These are phyloP conservation scores for Yamadazyma scolyti DNA, from an alignment of 805 yeast species.

Conservation along the genomic window DNA sequence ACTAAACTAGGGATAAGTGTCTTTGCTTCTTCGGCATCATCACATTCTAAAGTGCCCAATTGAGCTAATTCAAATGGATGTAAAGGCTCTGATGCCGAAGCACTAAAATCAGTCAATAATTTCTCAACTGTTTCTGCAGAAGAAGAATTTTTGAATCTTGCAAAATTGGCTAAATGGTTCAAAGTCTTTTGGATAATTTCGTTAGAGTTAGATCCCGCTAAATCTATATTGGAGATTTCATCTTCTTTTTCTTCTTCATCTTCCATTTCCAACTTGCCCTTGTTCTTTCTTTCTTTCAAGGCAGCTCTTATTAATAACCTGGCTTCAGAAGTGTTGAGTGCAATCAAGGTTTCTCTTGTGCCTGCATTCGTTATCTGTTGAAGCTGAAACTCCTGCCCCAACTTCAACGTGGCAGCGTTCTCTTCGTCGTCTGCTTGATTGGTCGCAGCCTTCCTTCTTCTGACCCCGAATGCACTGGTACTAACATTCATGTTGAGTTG, in stretches of 20 bases:
- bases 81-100: conserved; percentile 45
- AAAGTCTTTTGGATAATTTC: conserved; percentile 90
- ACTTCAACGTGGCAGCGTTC: conserved; percentile 79
- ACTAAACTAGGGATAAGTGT: conserved; percentile 86
- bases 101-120: conserved; percentile 66
- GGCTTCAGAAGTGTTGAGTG: conserved; percentile 87
- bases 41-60: conserved; percentile 85
- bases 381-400: conserved; percentile 90
- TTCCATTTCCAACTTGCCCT: conserved; percentile 31
- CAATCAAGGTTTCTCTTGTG: conserved; percentile 68
- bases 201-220: conserved; percentile 70
- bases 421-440: conserved; percentile 81
- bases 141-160: conserved; percentile 88
- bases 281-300: conserved; percentile 54
- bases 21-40: conserved; percentile 95
- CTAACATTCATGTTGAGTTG: conserved; percentile 70
- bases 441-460: conserved; percentile 61
- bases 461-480: conserved; percentile 81
- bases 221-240: conserved; percentile 42
- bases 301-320: conserved; percentile 88
- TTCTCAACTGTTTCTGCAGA: conserved; percentile 93
- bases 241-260: conserved; percentile 35
- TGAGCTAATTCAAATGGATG: conserved; percentile 98
- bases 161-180: conserved; percentile 78
- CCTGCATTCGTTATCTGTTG: conserved; percentile 82